Evolutionary conservation across 2,329 filamentous ascomycete species (phyloP), one percentile per base, ranked within the genome.

Genomic region (Ascocoryne sarcoides): DNA sequence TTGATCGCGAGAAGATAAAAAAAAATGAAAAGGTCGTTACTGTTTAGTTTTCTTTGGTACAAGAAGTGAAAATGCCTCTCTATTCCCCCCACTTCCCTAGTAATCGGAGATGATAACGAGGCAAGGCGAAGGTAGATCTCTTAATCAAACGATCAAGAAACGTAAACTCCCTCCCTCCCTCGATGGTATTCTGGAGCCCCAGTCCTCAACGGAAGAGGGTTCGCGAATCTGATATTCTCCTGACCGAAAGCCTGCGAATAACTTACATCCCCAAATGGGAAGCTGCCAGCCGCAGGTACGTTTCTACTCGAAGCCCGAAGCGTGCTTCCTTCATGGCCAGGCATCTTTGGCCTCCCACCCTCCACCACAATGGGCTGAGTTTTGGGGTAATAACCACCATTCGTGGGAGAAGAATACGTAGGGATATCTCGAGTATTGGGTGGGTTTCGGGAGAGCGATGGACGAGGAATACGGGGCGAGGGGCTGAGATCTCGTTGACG

Each of bases 381-480:
- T 16, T 21, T 14, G 23, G 34, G 34, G 9, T 12, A n/a, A 28
- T 20, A 37, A 8, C 9, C 14, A 18, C 7, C 10, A 12, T 5
- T 5, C 10, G 20, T 18, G 16, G 5, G 15, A 10, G 18, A 26
- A 9, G 15, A 20, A 9, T 14, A 10, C 10, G 19, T 23, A 16
- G 10, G 14, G 15, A 9, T 36, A 32, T 37, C 28, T 23, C 42
- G 28, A 29, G 26, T 42, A 28, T 19, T 26, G 15, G 38, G 5
- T 5, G 19, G 32, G 23, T 15, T 44, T 18, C 46, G 39, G n/a
- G 36, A 32, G 5, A 45, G 17, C 4, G 50, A 37, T 14, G 49
- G 47, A 18, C 50, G 48, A 28, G 49, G 23, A 26, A n/a, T 40
- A 19, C 39, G 48, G 23, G 52, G 53, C 3, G 53, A 55, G 29